Conservation (phyloP, 1,284 basidiomycete genomes). For the Schizopora paradoxa region DNA sequence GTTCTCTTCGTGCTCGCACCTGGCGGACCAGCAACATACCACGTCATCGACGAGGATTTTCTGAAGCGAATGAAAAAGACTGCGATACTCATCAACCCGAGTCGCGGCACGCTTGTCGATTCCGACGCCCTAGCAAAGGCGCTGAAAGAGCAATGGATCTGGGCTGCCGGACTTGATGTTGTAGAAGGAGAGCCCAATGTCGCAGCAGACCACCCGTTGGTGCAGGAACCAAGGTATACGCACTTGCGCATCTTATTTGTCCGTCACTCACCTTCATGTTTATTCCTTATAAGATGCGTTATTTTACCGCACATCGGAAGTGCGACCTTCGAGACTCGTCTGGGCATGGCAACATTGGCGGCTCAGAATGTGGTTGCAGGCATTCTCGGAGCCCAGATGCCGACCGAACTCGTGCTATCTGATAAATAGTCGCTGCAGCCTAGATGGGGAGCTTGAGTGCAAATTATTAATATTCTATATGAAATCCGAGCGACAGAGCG, state of each 20-base stretch:
- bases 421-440: too few relatives aligned
- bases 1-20: constrained; percentile 82
- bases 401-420: constrained; percentile 44
- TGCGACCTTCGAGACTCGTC: constrained; percentile 80
- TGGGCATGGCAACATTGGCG: constrained; percentile 75
- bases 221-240: constrained; percentile 66
- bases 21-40: constrained; percentile 66
- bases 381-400: constrained; percentile 46
- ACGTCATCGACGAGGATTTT: constrained; percentile 70
- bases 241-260: not conserved
- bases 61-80: constrained; percentile 81
- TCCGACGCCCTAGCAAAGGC: constrained; percentile 83
- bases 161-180: constrained; percentile 91
- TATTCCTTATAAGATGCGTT: constrained; percentile 48
- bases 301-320: constrained; percentile 89
- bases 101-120: constrained; percentile 81
- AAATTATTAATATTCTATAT: constrained; percentile 31
- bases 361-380: constrained; percentile 61
- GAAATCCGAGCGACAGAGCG: constrained; percentile 82
- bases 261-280: constrained; percentile 8
- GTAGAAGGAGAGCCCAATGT: constrained; percentile 90
- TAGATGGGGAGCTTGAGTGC: too few relatives aligned
- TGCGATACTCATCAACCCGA: constrained; percentile 76
- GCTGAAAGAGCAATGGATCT: constrained; percentile 72
- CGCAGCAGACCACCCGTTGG: constrained; percentile 67